Conservation (phyloP, 441 rosid species). For the Gossypium davidsonii region DNA sequence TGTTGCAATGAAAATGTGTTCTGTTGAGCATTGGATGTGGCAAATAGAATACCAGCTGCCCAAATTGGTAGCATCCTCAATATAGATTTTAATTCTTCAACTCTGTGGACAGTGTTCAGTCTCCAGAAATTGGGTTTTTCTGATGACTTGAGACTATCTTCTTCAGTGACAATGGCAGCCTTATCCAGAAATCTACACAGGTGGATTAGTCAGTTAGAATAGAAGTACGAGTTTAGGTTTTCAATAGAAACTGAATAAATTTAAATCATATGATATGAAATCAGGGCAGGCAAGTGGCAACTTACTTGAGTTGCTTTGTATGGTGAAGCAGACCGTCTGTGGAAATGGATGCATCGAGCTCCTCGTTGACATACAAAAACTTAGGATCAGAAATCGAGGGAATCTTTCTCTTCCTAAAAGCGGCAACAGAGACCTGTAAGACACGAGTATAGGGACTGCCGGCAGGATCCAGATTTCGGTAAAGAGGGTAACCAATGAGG, state of each 20-base stretch:
- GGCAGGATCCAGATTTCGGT: conserved; percentile 48
- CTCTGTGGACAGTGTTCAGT: conserved; percentile 59
- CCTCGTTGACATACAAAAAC: conserved; percentile 39
- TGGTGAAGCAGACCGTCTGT: conserved; percentile 44
- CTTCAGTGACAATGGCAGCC: conserved; percentile 48
- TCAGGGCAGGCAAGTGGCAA: not conserved
- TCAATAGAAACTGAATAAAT: no score
- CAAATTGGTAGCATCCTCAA: conserved; percentile 62
- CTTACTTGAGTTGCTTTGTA: conserved; percentile 42
- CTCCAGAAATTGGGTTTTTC: conserved; percentile 42
- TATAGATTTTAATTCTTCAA: conserved; percentile 53
- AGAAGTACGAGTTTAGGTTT: no score
- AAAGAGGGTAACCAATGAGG: conserved; percentile 47
- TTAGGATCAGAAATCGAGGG: conserved; percentile 28
- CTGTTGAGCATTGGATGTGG: conserved; percentile 66
- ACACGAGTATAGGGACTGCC: conserved; percentile 66
- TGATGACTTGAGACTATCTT: conserved; percentile 27
- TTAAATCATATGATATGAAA: not conserved
- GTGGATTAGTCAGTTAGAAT: not conserved
- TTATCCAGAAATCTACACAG: conserved; percentile 45
- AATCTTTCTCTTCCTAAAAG: conserved; percentile 46
- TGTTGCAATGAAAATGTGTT: conserved; percentile 75
- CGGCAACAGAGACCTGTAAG: conserved; percentile 46
- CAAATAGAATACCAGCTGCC: conserved; percentile 57
- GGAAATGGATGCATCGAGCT: conserved; percentile 51